These are phyloP conservation scores for Beta lomatogona DNA, from an alignment of 179 eudicot species.

Conservation along the genomic window DNA sequence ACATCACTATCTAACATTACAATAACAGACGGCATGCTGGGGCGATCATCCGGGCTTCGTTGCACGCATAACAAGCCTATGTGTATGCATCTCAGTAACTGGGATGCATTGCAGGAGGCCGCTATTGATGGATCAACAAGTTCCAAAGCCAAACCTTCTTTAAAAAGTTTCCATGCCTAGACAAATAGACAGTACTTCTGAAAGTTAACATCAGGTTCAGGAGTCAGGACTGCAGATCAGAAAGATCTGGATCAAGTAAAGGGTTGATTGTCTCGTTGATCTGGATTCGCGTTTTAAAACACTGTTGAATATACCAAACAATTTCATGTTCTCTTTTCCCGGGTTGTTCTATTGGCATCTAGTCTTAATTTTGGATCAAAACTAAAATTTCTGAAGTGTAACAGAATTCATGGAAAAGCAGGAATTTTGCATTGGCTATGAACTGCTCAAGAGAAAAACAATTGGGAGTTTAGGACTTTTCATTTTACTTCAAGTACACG, in stretches of 20 bases:
- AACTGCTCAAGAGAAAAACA: no score
- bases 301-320: no score
- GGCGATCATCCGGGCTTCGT: constrained; percentile 39
- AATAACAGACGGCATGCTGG: constrained; percentile 40
- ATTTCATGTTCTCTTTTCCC: no score
- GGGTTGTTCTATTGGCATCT: no score
- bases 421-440: no score
- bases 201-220: background rate
- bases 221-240: no score
- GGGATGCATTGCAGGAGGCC: constrained; percentile 8
- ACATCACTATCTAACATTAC: constrained; percentile 37
- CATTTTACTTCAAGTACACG: no score
- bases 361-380: no score
- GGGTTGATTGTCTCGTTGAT: background rate
- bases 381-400: no score
- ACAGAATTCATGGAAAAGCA: no score
- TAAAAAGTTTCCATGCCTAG: constrained; percentile 30
- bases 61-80: constrained; percentile 45
- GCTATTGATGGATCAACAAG: constrained; percentile 33
- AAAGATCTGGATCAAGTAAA: background rate
- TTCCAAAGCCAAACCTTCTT: constrained; percentile 26
- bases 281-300: background rate
- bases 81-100: constrained; percentile 37
- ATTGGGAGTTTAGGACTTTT: no score
- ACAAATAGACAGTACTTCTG: background rate